Evolutionary conservation across 179 eudicot species (phyloP), one percentile per base, ranked within the genome.

Genomic region (Monotropa hypopitys): DNA sequence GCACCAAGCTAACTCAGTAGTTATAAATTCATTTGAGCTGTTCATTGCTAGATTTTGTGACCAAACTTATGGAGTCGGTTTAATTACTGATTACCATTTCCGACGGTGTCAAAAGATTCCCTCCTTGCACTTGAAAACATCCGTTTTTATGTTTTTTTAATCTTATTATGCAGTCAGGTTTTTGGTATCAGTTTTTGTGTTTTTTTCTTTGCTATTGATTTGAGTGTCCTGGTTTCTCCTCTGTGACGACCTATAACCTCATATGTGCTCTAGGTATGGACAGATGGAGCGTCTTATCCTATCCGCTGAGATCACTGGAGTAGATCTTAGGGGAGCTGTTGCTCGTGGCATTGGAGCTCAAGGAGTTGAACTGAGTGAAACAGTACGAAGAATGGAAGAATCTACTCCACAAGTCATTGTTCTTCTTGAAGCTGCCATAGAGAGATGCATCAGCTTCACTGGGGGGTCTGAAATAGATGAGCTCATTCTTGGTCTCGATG

Each of bases 401-500:
- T 92, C 98, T 20, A 86, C 92, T 77, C 96, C 98, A 70, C 96
- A 89, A 83, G 94, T 94, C 80, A 92, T 94, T 80, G 72, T 94
- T 74, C 90, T 92, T 75, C 90, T 94, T 76, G 98, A 94, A 90
- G 90, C 94, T 33, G 87, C 98, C 59, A 89, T 91, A 28, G 98
- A 94, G 76, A 88, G 98, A 87, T 94, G 98, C 82, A 85, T 90
- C 80, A 89, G 84, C 81, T 89, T 94, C 67, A 94, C 98, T 71
- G 98, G 97, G 74, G 98, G 98, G 54, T 92, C 98, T 63, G 98
- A 92, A 86, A 94, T 89, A 72, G 97, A 94, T 80, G 98, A 94
- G 80, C 87, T 94, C 26, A 80, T 90, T 77, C 90, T 89, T 62
- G 88, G 90, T 43, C 86, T 94, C 49, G 98, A 94, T 86, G 98